Evolutionary conservation across 805 yeast genomes (phyloP).

Genomic region (Metschnikowia gruessii): DNA sequence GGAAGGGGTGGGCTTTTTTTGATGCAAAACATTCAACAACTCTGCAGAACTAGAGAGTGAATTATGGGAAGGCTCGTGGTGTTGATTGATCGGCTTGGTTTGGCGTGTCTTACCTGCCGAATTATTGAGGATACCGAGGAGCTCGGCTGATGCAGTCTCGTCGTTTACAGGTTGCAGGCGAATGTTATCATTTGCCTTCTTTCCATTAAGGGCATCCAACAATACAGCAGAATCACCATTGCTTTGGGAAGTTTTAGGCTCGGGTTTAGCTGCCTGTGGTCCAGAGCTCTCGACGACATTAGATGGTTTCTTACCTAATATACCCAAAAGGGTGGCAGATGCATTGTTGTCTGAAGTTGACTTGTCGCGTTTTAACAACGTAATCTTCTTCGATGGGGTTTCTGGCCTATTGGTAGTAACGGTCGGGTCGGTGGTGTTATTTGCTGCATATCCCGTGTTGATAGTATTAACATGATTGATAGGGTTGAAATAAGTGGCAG

Average conservation of each 20-base stretch:
- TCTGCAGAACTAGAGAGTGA: slow-evolving; percentile 6
- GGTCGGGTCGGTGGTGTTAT: not conserved
- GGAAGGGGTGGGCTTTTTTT: not conserved
- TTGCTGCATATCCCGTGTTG: no score
- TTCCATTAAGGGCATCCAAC: slow-evolving; percentile 19
- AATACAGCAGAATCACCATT: slow-evolving; percentile 14
- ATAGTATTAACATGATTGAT: no score
- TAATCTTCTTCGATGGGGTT: slow-evolving; percentile 17
- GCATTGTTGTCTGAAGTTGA: slow-evolving; percentile 11
- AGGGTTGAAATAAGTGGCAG: no score
- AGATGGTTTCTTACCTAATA: slow-evolving; percentile 16
- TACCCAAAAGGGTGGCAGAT: slow-evolving; percentile 16
- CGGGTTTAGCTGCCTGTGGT: slow-evolving; percentile 3
- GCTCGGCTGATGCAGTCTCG: slow-evolving; percentile 10
- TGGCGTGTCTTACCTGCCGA: not conserved
- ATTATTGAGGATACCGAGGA: slow-evolving; percentile 11
- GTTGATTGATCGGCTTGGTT: not conserved
- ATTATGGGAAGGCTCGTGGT: not conserved
- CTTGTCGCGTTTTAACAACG: slow-evolving; percentile 17
- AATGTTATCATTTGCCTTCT: not conserved
- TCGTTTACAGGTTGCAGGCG: not conserved
- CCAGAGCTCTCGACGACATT: slow-evolving; percentile 6
- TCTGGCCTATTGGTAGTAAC: slow-evolving; percentile 3
- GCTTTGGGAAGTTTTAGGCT: not conserved
- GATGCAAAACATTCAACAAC: slow-evolving; percentile 9